Percentiles rank a stretch among this genome's conserved stretches.
Conservation (phyloP, 2,329 filamentous ascomycete genomes). For the Chaetothyriales sp. region DNA sequence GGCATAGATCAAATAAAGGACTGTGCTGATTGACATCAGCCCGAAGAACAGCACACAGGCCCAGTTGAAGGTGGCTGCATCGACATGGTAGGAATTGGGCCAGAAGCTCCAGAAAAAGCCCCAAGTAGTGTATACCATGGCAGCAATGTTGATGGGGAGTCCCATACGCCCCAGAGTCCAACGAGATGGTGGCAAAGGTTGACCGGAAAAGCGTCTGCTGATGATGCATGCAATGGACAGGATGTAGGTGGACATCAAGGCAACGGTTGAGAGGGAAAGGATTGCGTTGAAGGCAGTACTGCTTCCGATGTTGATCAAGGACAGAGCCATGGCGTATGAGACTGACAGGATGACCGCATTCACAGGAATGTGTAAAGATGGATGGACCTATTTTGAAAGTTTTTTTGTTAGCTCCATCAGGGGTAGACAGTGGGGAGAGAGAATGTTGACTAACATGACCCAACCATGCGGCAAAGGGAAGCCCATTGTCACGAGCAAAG, state of each 20-base stretch:
- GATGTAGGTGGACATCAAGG: conserved; percentile 36
- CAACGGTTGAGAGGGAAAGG: conserved; percentile 32
- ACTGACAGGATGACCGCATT: conserved; percentile 10
- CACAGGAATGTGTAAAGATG: conserved; percentile 8
- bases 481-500: conserved; percentile 30
- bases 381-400: conserved; percentile 7
- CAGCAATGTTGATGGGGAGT: conserved; percentile 25
- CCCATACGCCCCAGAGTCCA: conserved; percentile 34
- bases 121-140: conserved; percentile 18
- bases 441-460: conserved; percentile 9
- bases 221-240: conserved; percentile 34
- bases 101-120: conserved; percentile 19
- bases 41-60: conserved; percentile 30
- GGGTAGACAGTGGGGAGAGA: conserved; percentile 1
- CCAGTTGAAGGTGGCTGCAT: conserved; percentile 34
- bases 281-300: conserved; percentile 13
- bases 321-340: conserved; percentile 4
- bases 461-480: conserved; percentile 28
- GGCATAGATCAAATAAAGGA: conserved; percentile 24
- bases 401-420: conserved; percentile 5
- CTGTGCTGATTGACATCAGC: conserved; percentile 25
- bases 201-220: conserved; percentile 27
- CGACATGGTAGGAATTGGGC: conserved; percentile 23
- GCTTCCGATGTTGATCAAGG: conserved; percentile 13
- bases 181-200: conserved; percentile 29